Evolutionary conservation across 345 rosid species (phyloP), one percentile per base, ranked within the genome.

Genomic region (Leavenworthia alabamica): DNA sequence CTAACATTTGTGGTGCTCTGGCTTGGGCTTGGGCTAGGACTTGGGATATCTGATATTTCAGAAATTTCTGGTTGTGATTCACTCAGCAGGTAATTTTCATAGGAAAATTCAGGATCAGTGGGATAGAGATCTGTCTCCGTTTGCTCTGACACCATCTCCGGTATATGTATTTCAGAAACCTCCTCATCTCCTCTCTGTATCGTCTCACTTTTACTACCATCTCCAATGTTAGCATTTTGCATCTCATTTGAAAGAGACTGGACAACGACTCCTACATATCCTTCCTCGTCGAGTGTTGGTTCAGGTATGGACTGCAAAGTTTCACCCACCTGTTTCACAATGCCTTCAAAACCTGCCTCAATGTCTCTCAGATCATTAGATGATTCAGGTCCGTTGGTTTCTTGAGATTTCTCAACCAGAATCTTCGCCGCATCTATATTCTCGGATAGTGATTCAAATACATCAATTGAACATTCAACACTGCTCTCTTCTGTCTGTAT

Each of bases 101-200:
- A 73, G 23, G 81, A 81, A 59, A 64, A 45, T 9, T 81, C 90
- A 22, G 67, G 56, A 60, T 56, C 56, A 26, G 72, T 43, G 3
- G 91, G 64, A 75, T 88, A 86, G 46, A 91, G 87, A 67, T 91
- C 97, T 49, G 85, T 73, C 67, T 81, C 94, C 14, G 7, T 23
- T 2, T 59, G 44, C 35, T n/a, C 64, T 49, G 63, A 17, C 27
- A 59, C 65, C 45, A 28, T 19, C 14, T 73, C 72, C 4, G 26
- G 67, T 29, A 29, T 23, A 36, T 67, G 56, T 28, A 56, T 39
- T 11, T 12, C 41, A 64, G 60, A 37, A 19, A 55, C 16, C 24
- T 47, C 56, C 36, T 29, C 47, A 5, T 71, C 52, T 62, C 48
- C 72, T 27, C 69, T 49, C 9, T 54, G 49, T 51, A 14, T 17